Evolutionary conservation across 306 rosid species (phyloP), one percentile per base, ranked within the genome.

Genomic region (Castanea sativa): DNA sequence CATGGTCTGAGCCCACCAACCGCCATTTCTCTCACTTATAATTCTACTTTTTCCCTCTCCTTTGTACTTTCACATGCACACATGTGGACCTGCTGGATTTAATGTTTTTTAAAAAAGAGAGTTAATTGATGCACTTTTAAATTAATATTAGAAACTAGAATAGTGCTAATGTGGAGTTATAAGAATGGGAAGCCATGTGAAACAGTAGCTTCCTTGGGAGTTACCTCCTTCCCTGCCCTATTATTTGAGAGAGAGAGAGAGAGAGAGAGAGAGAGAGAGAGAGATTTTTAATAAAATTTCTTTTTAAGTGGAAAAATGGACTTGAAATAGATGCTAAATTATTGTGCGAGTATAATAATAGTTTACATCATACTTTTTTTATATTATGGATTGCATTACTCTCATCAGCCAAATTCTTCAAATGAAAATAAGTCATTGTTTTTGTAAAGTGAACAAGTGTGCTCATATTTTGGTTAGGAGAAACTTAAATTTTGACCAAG

Each of bases 121-220:
- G 73, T 12, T 25, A 58, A 78, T 70, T 27, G 55, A 61, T 76
- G 53, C 53, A 73, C 56, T 68, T 76, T 79, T 32, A 41, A 41
- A 41, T 41, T 41, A n/a, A 81, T 29, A 77, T 73, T 77, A 30
- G 57, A 27, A 55, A 71, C 71, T 55, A 73, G 80, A 60, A 75
- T 83, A 79, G 76, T 69, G 80, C 71, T 35, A 59, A 32, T 57
- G 76, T 72, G 80, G 32, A 56, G 57, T 58, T 71, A 25, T 64
- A 80, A 81, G 86, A 88, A 58, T 83, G 78, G 89, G 85, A 78
- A 55, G 80, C 82, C 98, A 91, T 86, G 97, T 90, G 97, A 90
- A 87, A 80, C 76, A 67, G 90, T 94, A 87, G 91, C 94, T 88
- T 88, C 94, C 87, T 78, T 55, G 76, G 81, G 86, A 88, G 86